Evolutionary conservation across 345 rosid species (phyloP).

Genomic region (Lepidium africanum): DNA sequence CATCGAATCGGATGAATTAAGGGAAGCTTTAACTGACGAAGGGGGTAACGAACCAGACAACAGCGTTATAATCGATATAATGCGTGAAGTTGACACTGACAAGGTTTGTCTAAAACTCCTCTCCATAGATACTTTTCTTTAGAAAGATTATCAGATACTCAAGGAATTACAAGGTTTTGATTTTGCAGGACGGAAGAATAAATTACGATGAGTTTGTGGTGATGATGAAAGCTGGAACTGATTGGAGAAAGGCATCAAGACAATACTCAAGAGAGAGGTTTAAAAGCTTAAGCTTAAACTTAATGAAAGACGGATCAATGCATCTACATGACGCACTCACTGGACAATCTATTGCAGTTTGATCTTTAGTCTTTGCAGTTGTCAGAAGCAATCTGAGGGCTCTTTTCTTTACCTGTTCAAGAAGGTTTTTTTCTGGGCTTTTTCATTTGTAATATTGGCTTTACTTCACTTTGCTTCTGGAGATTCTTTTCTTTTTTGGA

Average conservation of each 20-base stretch:
- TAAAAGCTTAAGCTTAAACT: slow-evolving; percentile 87
- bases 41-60: slow-evolving; percentile 47
- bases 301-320: slow-evolving; percentile 94
- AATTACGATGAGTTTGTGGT: slow-evolving; percentile 91
- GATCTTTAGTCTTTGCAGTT: slow-evolving; percentile 4
- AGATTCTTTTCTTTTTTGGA: slow-evolving; percentile 10
- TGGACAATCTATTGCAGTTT: slow-evolving; percentile 68
- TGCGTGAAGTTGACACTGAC: slow-evolving; percentile 97
- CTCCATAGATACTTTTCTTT: background rate
- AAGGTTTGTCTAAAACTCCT: slow-evolving; percentile 41
- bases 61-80: slow-evolving; percentile 63
- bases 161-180: background rate
- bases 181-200: slow-evolving; percentile 66
- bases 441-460: slow-evolving; percentile 11
- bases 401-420: background rate
- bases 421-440: slow-evolving; percentile 1
- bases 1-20: slow-evolving; percentile 70
- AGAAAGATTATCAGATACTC: background rate
- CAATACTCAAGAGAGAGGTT: slow-evolving; percentile 97
- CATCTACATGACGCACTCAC: slow-evolving; percentile 83
- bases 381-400: slow-evolving; percentile 1
- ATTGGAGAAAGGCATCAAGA: slow-evolving; percentile 97
- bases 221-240: slow-evolving; percentile 99
- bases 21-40: slow-evolving; percentile 65
- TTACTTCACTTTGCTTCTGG: slow-evolving; percentile 10